Evolutionary conservation across 768 basidiomycete species (phyloP), one percentile per base, ranked within the genome.

Genomic region (Mycena maculata): DNA sequence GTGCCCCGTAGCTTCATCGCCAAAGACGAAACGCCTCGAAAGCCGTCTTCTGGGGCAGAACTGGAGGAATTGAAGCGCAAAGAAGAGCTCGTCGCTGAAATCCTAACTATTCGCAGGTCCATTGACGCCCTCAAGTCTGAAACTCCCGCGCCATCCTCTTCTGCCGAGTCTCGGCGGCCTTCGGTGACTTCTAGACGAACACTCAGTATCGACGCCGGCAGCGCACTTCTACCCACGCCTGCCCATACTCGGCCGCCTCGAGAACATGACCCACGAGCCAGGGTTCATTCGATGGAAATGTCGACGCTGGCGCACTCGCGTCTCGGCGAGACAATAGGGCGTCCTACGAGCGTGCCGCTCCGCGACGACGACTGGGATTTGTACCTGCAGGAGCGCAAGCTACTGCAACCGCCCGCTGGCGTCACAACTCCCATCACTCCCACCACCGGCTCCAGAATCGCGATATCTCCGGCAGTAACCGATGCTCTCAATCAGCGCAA

Each of bases 331-430:
- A 82, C 88, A 2, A 88, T 92, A 59, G 84, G 84, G 60, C 85
- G 92, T 41, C 91, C 93, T 18, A 90, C 88, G 0, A 93, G 91
- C 71, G 90, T 84, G 7, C 92, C 92, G n/a, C 78, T 92, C 42
- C 86, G 85, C 53, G 88, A 92, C 45, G 84, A 87, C n/a, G 90
- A 92, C 69, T 98, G 95, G 95, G 92, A 96, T 68, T 79, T 86
- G 47, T 97, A 98, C 76, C 85, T 95, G 53, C 89, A 88, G 48
- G 93, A 96, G 54, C 87, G 95, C 60, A 94, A 92, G 74, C 83
- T 98, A 18, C 78, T 96, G 66, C 92, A 93, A 72, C 94, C 94
- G 45, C 93, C 94, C 12, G 85, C 90, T 22, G 93, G 94, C 9
- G 85, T 93, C 47, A 87, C 93, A 18, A 84, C 89, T n/a, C 93